Evolutionary conservation across 306 rosid species (phyloP), one percentile per base, ranked within the genome.

Genomic region (Astragalus membranaceus): DNA sequence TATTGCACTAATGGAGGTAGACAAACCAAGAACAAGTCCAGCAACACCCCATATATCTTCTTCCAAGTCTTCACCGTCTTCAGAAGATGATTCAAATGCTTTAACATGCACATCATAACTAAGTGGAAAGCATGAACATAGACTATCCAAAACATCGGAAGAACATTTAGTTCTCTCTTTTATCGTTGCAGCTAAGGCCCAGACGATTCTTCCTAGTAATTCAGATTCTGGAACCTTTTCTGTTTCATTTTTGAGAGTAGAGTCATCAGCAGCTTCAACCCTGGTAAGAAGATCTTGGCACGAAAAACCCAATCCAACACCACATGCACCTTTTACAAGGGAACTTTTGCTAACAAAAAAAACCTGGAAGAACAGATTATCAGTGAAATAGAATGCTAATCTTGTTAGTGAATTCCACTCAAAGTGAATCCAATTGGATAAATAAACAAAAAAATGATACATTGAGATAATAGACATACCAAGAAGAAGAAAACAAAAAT

Each of bases 1-100:
- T 74, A 90, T 29, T 60, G 96, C 95, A 78, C 84, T 64, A 37
- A 90, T 67, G 52, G 92, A 79, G 64, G 82, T 81, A 10, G 90
- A 90, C 85, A 90, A 82, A 78, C 98, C 98, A 78, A 90, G 84
- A 66, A 94, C 89, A 78, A 94, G 92, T 78, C 98, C 98, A 75
- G 96, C 87, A 78, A 94, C 85, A 80, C 96, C 98, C 97, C 97
- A 90, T 68, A 88, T 83, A 79, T 94, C 98, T 75, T 94, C 98
- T 61, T 87, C 89, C 70, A 72, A 68, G 72, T 88, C 86, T 69
- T 78, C 82, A 69, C 47, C 51, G 42, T 81, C 83, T 68, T 80
- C 88, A 69, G 55, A 64, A 43, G 83, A 71, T 46, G 51, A 74
- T 68, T 77, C 85, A 70, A 72, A 63, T 64, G 11, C 50, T 77